Evolutionary conservation across 2,329 filamentous ascomycete genomes (phyloP).

Genomic region (Neonectria ditissima): DNA sequence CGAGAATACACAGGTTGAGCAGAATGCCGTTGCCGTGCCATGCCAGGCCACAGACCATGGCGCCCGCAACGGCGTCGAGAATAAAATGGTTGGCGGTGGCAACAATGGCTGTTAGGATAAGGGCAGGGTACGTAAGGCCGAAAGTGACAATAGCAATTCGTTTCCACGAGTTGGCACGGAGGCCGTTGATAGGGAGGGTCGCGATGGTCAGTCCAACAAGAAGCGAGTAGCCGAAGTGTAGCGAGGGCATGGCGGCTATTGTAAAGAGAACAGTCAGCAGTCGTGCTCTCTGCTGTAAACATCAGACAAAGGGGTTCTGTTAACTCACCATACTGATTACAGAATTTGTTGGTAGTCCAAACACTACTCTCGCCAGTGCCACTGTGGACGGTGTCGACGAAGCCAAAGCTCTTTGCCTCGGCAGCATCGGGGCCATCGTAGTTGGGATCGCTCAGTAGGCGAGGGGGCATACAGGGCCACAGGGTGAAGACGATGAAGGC

Average conservation of each 20-base stretch:
- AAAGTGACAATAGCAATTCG: slow-evolving; percentile 58
- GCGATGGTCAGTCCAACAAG: slow-evolving; percentile 78
- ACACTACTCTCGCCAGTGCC: slow-evolving; percentile 63
- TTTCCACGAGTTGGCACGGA: slow-evolving; percentile 63
- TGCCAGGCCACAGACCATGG: slow-evolving; percentile 71
- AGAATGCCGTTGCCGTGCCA: slow-evolving; percentile 69
- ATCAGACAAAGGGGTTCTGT: background rate
- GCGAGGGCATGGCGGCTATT: slow-evolving; percentile 78
- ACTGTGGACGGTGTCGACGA: slow-evolving; percentile 71
- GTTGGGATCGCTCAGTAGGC: slow-evolving; percentile 66
- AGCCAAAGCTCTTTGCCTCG: slow-evolving; percentile 70
- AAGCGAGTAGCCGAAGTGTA: slow-evolving; percentile 81
- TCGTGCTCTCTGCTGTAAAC: background rate
- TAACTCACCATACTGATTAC: slow-evolving; percentile 76
- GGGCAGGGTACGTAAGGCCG: slow-evolving; percentile 72
- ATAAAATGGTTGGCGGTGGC: slow-evolving; percentile 81
- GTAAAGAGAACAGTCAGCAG: slow-evolving; percentile 28
- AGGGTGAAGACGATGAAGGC: slow-evolving; percentile 72
- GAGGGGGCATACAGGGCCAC: slow-evolving; percentile 74
- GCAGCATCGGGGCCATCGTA: slow-evolving; percentile 67
- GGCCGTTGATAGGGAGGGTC: slow-evolving; percentile 70
- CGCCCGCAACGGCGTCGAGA: slow-evolving; percentile 77
- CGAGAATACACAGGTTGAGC: slow-evolving; percentile 72
- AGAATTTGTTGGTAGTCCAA: slow-evolving; percentile 73
- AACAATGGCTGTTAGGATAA: slow-evolving; percentile 75